phyloP scores from a whole-genome alignment of 495 filamentous ascomycete species.

The Penicillium cosmopolitanum region DNA sequence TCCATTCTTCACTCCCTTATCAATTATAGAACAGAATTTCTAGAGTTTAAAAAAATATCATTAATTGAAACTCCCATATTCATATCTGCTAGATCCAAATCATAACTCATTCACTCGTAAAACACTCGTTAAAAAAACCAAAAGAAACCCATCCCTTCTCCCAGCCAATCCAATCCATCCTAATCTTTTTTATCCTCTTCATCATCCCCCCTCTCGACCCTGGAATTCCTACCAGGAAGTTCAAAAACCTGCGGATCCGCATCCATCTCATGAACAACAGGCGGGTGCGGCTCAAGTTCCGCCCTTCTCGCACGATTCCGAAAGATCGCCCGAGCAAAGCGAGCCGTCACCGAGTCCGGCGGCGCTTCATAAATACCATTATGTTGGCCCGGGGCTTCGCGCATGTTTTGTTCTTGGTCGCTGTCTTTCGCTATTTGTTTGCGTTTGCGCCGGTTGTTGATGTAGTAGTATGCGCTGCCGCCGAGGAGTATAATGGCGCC shows the following conservation, averaged over 20 bases:
- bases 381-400: background rate
- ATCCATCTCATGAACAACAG: constrained; percentile 1
- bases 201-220: background rate
- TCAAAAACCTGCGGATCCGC: background rate
- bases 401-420: background rate
- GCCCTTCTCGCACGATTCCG: constrained; percentile 2
- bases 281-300: background rate
- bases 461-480: background rate
- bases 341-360: background rate
- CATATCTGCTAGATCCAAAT: background rate
- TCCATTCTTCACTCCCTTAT: too few relatives aligned
- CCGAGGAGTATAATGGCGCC: constrained; percentile 8
- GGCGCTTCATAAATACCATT: constrained; percentile 4
- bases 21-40: too few relatives aligned
- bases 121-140: background rate
- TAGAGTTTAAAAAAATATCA: too few relatives aligned
- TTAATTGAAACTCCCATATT: too few relatives aligned
- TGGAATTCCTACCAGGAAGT: background rate
- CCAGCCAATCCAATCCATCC: background rate
- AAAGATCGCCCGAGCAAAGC: constrained; percentile 2
- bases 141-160: background rate
- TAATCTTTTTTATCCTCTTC: background rate
- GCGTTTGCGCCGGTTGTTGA: background rate
- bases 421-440: background rate
- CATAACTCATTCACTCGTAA: background rate